Percentiles rank a stretch among this genome's conserved stretches.
Conservation (phyloP, 139 green algal genomes). For the Coccomyxa sp. region DNA sequence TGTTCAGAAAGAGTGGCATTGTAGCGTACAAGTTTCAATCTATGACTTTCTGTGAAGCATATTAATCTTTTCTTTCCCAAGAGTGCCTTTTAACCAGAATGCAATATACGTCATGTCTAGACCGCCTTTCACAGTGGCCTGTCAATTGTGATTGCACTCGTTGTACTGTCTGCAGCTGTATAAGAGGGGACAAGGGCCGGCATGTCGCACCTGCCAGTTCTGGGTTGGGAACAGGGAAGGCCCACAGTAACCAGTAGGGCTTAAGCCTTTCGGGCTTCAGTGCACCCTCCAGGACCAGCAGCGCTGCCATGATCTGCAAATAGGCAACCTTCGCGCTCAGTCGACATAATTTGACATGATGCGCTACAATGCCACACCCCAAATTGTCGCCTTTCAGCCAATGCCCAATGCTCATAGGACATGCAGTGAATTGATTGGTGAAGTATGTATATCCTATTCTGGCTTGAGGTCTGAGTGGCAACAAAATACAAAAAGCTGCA, state of each 20-base stretch:
- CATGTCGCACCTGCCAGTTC: slow-evolving; percentile 17
- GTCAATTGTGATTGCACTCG: background rate
- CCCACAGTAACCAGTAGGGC: slow-evolving; percentile 53
- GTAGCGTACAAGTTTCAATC: background rate
- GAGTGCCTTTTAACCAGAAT: background rate
- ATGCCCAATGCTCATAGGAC: background rate
- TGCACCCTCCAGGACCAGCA: slow-evolving; percentile 49
- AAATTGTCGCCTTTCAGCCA: background rate
- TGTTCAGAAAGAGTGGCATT: background rate
- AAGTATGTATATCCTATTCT: background rate
- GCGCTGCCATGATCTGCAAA: slow-evolving; percentile 26
- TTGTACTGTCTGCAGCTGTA: too few relatives aligned
- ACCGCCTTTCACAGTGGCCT: background rate
- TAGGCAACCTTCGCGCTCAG: background rate
- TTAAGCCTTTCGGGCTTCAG: slow-evolving; percentile 43
- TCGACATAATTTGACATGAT: background rate
- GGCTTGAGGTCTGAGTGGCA: background rate
- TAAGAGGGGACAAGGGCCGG: background rate
- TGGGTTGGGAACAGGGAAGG: slow-evolving; percentile 47
- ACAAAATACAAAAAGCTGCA: background rate
- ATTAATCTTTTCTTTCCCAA: background rate
- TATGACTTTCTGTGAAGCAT: background rate
- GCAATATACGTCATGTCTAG: background rate
- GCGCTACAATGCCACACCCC: background rate
- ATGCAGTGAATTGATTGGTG: background rate